Base-by-base conservation (phyloP, 768 basidiomycete genomes). In the Pleurotus tuoliensis region DNA sequence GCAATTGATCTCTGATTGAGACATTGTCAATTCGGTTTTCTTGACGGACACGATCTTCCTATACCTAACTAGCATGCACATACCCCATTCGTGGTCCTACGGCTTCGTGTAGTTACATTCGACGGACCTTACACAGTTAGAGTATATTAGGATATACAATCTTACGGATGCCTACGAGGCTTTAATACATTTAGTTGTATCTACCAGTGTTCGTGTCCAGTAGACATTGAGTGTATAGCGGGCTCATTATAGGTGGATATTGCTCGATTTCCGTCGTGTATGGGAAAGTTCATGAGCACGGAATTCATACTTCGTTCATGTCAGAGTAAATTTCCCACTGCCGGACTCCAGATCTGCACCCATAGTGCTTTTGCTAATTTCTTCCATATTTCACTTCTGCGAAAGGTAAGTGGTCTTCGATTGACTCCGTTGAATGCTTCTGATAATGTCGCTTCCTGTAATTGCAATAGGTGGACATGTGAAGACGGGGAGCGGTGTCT, bases 401-500 rank as follows among this genome's bases (percentile, higher is more conserved):
- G 51, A 18, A 22, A 11, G 20, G 20, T 18, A 18, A 5, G 39
- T n/a, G 13, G 12, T 9, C 15, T n/a, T 51, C n/a, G 49, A 16
- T 30, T n/a, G 51, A 22, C 39, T 41, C 22, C 38, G 51, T 20
- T 53, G 51, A 15, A 53, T 34, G 22, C 12, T 25, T n/a, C 34
- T 4, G 20, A 51, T 53, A n/a, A 53, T 25, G 18, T 53, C 51
- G 39, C 51, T 41, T 22, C 51, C 39, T 4, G 51, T 53, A 15
- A 40, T 22, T 9, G 51, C 51, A 15, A 43, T 53, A 22, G 34
- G 51, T 16, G 51, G 51, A 15, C 34, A 18, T 20, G 37, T 24
- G 39, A 53, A 53, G 9, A 53, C 39, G 22, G 51, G 51, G 34
- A 34, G 41, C 18, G 51, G 51, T 20, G 51, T 53, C 51, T 53